These are phyloP conservation scores for Penstemon eatonii DNA, from an alignment of 257 asterid species.

Conservation along the genomic window DNA sequence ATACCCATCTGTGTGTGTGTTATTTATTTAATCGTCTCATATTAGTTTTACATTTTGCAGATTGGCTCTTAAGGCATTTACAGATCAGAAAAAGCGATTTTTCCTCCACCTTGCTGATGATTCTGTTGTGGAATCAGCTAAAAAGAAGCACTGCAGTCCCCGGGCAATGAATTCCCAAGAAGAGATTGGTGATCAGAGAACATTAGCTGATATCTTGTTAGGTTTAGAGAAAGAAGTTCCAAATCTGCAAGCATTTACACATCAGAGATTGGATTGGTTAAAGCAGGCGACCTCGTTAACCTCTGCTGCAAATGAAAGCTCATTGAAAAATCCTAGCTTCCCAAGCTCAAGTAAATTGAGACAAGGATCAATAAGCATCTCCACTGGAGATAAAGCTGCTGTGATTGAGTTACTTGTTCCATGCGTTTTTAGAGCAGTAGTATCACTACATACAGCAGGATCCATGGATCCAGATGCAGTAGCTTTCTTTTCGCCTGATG, in stretches of 20 bases:
- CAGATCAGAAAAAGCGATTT: slow-evolving; percentile 80
- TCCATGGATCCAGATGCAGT: slow-evolving; percentile 82
- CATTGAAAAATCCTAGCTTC: slow-evolving; percentile 59
- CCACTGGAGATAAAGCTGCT: slow-evolving; percentile 63
- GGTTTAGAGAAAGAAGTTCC: slow-evolving; percentile 70
- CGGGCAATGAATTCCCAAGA: slow-evolving; percentile 43
- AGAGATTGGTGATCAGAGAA: slow-evolving; percentile 53
- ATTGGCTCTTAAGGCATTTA: slow-evolving; percentile 93
- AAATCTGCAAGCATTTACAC: slow-evolving; percentile 63
- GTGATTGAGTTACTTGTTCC: slow-evolving; percentile 76
- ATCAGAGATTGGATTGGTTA: slow-evolving; percentile 85
- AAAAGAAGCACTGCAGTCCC: slow-evolving; percentile 63
- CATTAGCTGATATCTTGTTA: slow-evolving; percentile 60
- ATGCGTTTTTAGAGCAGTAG: slow-evolving; percentile 71
- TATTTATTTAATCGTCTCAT: not conserved
- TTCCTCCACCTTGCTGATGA: slow-evolving; percentile 81
- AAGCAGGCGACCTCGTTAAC: slow-evolving; percentile 73
- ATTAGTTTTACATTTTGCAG: slow-evolving; percentile 37
- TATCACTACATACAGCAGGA: slow-evolving; percentile 89
- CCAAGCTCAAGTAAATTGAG: slow-evolving; percentile 56
- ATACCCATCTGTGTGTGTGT: not conserved
- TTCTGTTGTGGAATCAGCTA: slow-evolving; percentile 51
- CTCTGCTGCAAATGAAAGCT: slow-evolving; percentile 49
- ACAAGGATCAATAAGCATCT: slow-evolving; percentile 51
- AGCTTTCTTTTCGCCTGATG: slow-evolving; percentile 91